These are phyloP conservation scores for Gossypium schwendimanii DNA, from an alignment of 441 rosid species.

Conservation along the genomic window DNA sequence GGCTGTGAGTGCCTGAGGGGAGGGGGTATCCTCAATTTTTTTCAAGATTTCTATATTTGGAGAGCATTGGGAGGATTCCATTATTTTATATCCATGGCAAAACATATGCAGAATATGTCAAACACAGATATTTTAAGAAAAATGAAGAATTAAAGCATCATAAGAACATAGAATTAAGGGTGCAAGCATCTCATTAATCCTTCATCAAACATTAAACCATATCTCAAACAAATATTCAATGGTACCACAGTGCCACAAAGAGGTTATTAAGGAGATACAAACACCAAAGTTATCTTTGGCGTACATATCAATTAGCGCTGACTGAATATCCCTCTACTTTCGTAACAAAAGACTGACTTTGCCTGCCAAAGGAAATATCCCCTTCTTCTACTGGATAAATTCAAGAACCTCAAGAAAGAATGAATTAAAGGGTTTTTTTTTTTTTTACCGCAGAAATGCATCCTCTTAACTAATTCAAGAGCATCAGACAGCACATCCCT, in stretches of 20 bases:
- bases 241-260: slow-evolving; percentile 50
- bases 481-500: slow-evolving; percentile 38
- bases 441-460: slow-evolving; percentile 63
- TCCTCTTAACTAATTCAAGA: slow-evolving; percentile 41
- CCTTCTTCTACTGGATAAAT: slow-evolving; percentile 37
- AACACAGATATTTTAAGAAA: too few species aligned
- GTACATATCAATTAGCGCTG: slow-evolving; percentile 61
- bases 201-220: slow-evolving; percentile 62
- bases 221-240: slow-evolving; percentile 51
- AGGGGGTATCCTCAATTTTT: too few species aligned
- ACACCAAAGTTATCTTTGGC: slow-evolving; percentile 35
- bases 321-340: slow-evolving; percentile 56
- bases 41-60: too few species aligned
- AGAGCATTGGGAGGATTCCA: too few species aligned
- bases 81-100: too few species aligned
- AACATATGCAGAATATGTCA: too few species aligned
- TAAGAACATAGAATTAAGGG: too few species aligned
- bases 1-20: too few species aligned
- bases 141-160: too few species aligned
- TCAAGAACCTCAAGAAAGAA: slow-evolving; percentile 51
- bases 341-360: slow-evolving; percentile 49
- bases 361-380: slow-evolving; percentile 45
- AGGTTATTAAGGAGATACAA: slow-evolving; percentile 68
- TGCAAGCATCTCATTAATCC: too few species aligned
- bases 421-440: slow-evolving; percentile 34